phyloP scores from a whole-genome alignment of 2,329 filamentous ascomycete genomes.

The Diaporthe ilicicola region DNA sequence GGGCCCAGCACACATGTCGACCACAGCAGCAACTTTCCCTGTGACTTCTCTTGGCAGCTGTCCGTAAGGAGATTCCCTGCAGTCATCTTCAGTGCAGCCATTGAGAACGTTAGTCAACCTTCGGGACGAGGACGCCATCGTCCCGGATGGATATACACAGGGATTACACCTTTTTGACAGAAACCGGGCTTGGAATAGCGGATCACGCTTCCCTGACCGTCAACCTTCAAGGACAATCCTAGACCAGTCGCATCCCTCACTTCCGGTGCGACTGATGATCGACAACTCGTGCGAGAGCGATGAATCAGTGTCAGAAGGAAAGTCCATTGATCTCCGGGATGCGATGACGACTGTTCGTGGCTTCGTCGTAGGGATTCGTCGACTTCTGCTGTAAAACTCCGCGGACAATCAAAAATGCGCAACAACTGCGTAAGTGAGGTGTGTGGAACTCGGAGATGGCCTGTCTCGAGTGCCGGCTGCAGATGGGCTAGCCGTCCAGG shows the following conservation, averaged over 20 bases:
- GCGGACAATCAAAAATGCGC: conserved; percentile 22
- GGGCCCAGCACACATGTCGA: neutral
- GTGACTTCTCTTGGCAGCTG: conserved; percentile 19
- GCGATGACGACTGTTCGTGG: neutral
- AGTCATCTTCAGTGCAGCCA: neutral
- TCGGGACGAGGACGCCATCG: conserved; percentile 25
- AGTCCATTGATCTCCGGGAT: neutral
- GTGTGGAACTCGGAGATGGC: conserved; percentile 12
- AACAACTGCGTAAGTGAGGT: neutral
- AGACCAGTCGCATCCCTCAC: conserved; percentile 12
- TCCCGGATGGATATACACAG: conserved; percentile 17
- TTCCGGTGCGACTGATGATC: conserved; percentile 8
- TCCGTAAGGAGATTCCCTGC: conserved; percentile 5
- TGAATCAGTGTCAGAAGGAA: neutral
- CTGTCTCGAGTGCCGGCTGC: conserved; percentile 20
- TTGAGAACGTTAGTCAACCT: conserved; percentile 6
- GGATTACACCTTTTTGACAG: conserved; percentile 11
- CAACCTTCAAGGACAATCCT: neutral
- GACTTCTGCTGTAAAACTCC: conserved; percentile 5
- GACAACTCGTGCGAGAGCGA: conserved; percentile 7
- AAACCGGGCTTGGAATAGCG: conserved; percentile 13
- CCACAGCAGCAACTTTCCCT: neutral
- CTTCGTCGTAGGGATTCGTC: conserved; percentile 1
- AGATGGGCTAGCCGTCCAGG: conserved; percentile 10
- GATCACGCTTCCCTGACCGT: conserved; percentile 1